phyloP scores from a whole-genome alignment of 257 asterid species.

The Nyctanthes arbortristis region DNA sequence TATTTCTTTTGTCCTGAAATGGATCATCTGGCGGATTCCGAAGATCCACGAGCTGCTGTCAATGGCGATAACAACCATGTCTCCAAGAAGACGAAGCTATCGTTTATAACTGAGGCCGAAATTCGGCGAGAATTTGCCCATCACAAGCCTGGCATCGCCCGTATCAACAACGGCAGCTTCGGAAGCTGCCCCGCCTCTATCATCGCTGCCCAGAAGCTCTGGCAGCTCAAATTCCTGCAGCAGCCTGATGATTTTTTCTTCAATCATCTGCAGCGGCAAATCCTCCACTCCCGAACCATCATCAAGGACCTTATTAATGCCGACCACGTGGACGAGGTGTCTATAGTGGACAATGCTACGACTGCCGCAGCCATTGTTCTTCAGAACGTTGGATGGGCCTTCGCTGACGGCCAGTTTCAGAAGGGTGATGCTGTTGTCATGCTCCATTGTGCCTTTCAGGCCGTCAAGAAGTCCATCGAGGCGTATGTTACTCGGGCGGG shows the following conservation, averaged over 20 bases:
- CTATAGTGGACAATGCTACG: constrained; percentile 94
- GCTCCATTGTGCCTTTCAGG: constrained; percentile 97
- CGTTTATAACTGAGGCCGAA: constrained; percentile 61
- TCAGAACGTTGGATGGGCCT: constrained; percentile 92
- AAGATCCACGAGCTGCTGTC: constrained; percentile 54
- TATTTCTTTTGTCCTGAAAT: constrained; percentile 15
- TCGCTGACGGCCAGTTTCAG: constrained; percentile 78
- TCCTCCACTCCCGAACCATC: constrained; percentile 66
- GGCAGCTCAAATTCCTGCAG: constrained; percentile 88
- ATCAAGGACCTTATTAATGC: constrained; percentile 81
- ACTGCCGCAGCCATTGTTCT: constrained; percentile 95
- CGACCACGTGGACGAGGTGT: constrained; percentile 84
- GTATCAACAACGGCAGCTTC: constrained; percentile 92
- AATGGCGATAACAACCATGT: constrained; percentile 46
- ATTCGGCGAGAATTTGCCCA: constrained; percentile 69
- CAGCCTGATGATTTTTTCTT: constrained; percentile 94
- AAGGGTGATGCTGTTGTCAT: constrained; percentile 94
- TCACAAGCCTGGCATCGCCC: constrained; percentile 72
- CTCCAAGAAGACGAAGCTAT: constrained; percentile 60
- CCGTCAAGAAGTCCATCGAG: constrained; percentile 92
- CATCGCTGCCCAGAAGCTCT: constrained; percentile 73
- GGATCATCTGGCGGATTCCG: constrained; percentile 31
- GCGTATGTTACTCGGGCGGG: constrained; percentile 96
- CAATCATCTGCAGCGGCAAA: constrained; percentile 73
- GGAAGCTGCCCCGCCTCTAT: constrained; percentile 95